These are phyloP conservation scores for Fusarium sp. DNA, from an alignment of 2,329 filamentous ascomycete species.

Conservation along the genomic window DNA sequence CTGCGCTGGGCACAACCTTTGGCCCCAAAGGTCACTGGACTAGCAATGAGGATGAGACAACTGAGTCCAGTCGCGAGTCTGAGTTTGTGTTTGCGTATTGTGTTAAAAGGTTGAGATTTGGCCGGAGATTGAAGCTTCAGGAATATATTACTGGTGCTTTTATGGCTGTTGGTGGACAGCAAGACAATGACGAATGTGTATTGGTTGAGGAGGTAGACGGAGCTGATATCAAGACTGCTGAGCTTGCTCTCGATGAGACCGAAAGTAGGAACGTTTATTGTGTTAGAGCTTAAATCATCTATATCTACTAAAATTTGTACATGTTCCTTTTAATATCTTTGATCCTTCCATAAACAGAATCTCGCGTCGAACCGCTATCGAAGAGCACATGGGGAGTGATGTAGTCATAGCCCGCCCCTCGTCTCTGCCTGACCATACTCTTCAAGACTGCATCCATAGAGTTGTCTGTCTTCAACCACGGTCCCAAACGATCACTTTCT, in stretches of 20 bases:
- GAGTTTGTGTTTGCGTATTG: background rate
- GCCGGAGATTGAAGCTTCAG: background rate
- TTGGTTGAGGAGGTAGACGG: background rate
- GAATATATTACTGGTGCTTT: background rate
- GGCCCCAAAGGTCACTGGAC: conserved; percentile 1
- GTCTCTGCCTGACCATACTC: background rate
- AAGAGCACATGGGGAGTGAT: background rate
- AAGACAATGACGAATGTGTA: background rate
- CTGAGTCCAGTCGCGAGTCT: background rate
- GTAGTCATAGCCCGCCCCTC: background rate
- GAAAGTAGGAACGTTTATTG: background rate
- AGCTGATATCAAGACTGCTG: background rate
- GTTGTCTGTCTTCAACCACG: background rate
- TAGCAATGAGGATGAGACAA: background rate
- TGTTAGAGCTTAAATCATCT: background rate
- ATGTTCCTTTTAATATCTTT: too few relatives aligned
- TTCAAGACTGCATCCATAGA: background rate
- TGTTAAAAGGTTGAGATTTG: background rate
- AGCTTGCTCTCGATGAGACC: background rate
- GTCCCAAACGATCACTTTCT: background rate
- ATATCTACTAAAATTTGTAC: too few relatives aligned
- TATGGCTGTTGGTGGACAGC: background rate
- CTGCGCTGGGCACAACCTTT: background rate
- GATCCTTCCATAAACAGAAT: background rate
- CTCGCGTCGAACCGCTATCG: background rate